Evolutionary conservation across 108 stramenopile species (phyloP).

Genomic region (Nitzschia inconspicua): DNA sequence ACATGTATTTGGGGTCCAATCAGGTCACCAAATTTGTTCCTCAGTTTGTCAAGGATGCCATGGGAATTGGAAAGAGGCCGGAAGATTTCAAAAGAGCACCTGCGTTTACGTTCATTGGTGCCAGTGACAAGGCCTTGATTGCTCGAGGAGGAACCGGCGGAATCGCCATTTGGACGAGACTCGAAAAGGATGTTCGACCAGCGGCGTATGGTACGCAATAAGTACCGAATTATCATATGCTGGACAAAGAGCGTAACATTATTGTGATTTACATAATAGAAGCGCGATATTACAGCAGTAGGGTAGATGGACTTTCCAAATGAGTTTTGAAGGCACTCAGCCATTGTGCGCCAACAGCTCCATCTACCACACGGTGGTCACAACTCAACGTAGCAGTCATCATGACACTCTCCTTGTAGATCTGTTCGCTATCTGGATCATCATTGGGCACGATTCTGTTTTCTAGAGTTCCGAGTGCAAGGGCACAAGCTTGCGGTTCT

Average conservation of each 20-base stretch:
- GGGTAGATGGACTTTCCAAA: constrained; percentile 84
- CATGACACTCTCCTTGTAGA: constrained; percentile 60
- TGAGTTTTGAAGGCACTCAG: constrained; percentile 90
- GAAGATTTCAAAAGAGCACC: constrained; percentile 36
- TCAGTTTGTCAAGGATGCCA: constrained; percentile 37
- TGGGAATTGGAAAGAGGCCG: constrained; percentile 51
- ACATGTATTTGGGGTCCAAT: constrained; percentile 42
- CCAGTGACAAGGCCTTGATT: constrained; percentile 59
- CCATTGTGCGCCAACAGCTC: constrained; percentile 92
- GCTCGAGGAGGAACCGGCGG: constrained; percentile 60
- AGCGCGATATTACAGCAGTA: constrained; percentile 71
- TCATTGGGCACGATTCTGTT: constrained; percentile 77
- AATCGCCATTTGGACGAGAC: constrained; percentile 63
- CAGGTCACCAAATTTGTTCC: constrained; percentile 41
- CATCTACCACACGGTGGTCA: constrained; percentile 98
- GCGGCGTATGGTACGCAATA: too few relatives aligned
- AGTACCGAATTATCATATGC: too few relatives aligned
- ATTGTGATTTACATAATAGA: neutral
- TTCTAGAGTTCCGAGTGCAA: constrained; percentile 95
- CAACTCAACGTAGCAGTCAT: constrained; percentile 96
- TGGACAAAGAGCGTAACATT: neutral
- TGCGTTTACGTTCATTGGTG: constrained; percentile 58
- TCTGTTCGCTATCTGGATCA: constrained; percentile 72
- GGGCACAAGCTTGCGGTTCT: constrained; percentile 96
- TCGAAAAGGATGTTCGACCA: constrained; percentile 60